Evolutionary conservation across 192 early-diverging fungal species (phyloP), one percentile per base, ranked within the genome.

Genomic region (Backusella westeae): DNA sequence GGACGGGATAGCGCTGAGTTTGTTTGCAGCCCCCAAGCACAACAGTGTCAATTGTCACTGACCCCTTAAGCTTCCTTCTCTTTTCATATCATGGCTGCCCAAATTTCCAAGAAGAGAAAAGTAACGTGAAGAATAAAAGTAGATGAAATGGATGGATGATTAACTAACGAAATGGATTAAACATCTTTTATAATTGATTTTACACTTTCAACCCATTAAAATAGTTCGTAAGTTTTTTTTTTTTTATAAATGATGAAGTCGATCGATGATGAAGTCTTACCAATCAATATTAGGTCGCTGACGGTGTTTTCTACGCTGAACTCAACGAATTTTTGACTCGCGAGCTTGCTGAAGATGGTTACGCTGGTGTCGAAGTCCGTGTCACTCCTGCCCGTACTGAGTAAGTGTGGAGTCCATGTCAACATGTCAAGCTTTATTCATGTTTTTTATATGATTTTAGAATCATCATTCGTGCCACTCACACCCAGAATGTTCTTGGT

Each of bases 301-400:
- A 99, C 89, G 98, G 98, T 94, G 96, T 99, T 73, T 99, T 99
- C 91, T 98, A 96, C 92, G 96, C 98, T 87, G 98, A 99, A 89
- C 92, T 99, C 85, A 99, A 99, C 93, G 96, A 97, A 89, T 97
- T 97, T 91, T 94, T 99, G 88, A 93, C 94, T 84, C 96, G 96
- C 84, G 95, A 97, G 88, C 91, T 99, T 81, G 93, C 95, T 81
- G 90, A 91, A 83, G 96, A 99, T 84, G 97, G 97, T 89, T 99
- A 99, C 92, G 95, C 97, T 80, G 97, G 97, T 85, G 96, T 97
- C 81, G 97, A 99, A 90, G 96, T 99, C 87, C 96, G 97, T 82
- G 97, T 99, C 66, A 99, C 97, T 83, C 97, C 97, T 73, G 94
- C 96, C 75, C 96, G 96, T 83, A 99, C 97, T 79, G 96, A 99